Evolutionary conservation across 805 yeast genomes (phyloP).

Genomic region (Komagataella mondaviorum): DNA sequence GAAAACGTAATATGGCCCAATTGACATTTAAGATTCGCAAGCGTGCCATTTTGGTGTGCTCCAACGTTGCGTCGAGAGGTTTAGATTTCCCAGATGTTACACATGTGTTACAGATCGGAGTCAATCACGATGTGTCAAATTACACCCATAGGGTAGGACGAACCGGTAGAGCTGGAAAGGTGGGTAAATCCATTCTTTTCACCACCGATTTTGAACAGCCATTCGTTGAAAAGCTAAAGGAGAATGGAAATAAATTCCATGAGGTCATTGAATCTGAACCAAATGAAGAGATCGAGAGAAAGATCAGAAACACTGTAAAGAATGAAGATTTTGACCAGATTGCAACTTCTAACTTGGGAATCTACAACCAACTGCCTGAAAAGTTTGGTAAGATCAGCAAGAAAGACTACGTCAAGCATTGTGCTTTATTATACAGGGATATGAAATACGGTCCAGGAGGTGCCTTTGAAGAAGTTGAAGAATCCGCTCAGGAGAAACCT

Average conservation of each 20-base stretch:
- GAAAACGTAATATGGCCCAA: conserved; percentile 30
- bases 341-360: conserved; percentile 3
- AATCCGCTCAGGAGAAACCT: conserved; percentile 8
- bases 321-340: conserved; percentile 5
- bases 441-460: conserved; percentile 1
- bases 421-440: conserved; percentile 5
- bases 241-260: conserved; percentile 41
- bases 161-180: conserved; percentile 85
- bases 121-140: conserved; percentile 62
- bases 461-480: conserved; percentile 2
- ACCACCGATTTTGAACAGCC: conserved; percentile 41
- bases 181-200: conserved; percentile 59
- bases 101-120: conserved; percentile 74
- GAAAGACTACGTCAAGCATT: conserved; percentile 3
- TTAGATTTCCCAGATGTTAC: conserved; percentile 86
- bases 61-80: conserved; percentile 95
- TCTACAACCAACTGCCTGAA: conserved; percentile 5
- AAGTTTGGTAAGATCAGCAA: conserved; percentile 3
- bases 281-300: conserved; percentile 19
- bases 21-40: conserved; percentile 18
- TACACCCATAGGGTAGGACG: conserved; percentile 92
- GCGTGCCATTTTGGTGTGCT: conserved; percentile 56
- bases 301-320: conserved; percentile 17
- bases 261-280: conserved; percentile 26
- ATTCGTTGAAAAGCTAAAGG: conserved; percentile 35